Evolutionary conservation across 1,139 yeast species (phyloP), one percentile per base, ranked within the genome.

Genomic region (Geotrichum macrosporum): DNA sequence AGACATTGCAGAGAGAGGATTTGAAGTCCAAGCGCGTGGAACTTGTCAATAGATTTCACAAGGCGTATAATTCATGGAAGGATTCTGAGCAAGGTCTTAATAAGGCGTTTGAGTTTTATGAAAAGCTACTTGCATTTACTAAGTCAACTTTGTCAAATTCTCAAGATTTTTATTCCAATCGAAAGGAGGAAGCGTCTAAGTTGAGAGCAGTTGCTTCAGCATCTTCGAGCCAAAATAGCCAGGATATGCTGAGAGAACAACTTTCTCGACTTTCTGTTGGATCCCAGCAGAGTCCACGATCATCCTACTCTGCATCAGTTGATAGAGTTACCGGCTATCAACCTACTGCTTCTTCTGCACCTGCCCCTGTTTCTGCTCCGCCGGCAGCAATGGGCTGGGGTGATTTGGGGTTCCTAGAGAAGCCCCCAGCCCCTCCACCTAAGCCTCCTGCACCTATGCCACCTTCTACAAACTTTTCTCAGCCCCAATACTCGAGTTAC

Each of bases 81-180:
- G 73, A 74, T 26, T 81, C 81, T 55, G 67, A 71, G 15, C 67
- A 68, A 8, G 95, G 94, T 2, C 64, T 79, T 47, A 64, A 66
- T 10, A 79, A 77, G 54, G 95, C 95, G 0, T 60, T 65, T 12
- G 73, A 68, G 10, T 84, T 87, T 57, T 89, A 89, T 62, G 66
- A 68, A 3, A 75, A 78, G 39, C 66, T 88, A 40, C 63, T 72
- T 26, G 66, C 66, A 12, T 76, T 73, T 56, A 74, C 78, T 1
- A 57, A 63, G 3, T 64, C 67, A 4, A 60, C 77, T 36, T 65
- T 64, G 44, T 55, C 56, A 40, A 66, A 71, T 57, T 70, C 71
- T 48, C 60, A 64, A 38, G 62, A 68, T 53, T 60, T 66, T 57
- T 60, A 66, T 9, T 56, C 55, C 46, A 63, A 67, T 53, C 56